phyloP scores from a whole-genome alignment of 129 eudicot species.

The Helichrysum umbraculigerum region DNA sequence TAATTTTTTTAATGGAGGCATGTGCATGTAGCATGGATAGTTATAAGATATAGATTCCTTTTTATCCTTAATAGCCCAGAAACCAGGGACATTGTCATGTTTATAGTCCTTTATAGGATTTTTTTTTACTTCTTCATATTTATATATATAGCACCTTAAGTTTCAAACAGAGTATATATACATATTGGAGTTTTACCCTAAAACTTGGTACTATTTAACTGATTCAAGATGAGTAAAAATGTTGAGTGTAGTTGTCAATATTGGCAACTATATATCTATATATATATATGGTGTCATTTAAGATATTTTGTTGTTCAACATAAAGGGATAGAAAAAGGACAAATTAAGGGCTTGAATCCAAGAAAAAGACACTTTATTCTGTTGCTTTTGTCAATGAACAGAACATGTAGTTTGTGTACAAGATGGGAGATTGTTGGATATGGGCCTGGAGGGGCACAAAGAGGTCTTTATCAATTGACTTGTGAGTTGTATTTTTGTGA shows the following conservation, averaged over 20 bases:
- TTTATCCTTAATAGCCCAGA: constrained; percentile 14
- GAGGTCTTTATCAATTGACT: constrained; percentile 25
- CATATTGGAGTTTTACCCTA: not conserved
- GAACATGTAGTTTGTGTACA: constrained; percentile 21
- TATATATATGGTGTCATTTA: not conserved
- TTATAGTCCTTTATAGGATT: not conserved
- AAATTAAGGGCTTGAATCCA: constrained; percentile 27
- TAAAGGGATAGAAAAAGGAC: constrained; percentile 3
- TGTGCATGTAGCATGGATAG: constrained; percentile 26
- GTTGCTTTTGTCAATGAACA: constrained; percentile 30
- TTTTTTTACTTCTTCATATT: not conserved
- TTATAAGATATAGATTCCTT: constrained; percentile 13
- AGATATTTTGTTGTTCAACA: not conserved
- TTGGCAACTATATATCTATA: constrained; percentile 12
- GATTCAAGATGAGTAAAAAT: not conserved
- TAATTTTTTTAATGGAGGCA: constrained; percentile 26
- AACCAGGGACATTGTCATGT: constrained; percentile 14
- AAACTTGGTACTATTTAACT: not conserved
- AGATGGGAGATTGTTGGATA: constrained; percentile 30
- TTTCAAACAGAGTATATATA: not conserved
- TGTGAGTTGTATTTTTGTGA: constrained; percentile 17
- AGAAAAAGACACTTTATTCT: constrained; percentile 26
- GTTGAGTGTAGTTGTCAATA: not conserved
- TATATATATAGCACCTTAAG: not conserved
- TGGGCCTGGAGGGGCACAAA: constrained; percentile 13